Base-by-base conservation (phyloP, 2,329 filamentous ascomycete genomes). In the Chrysosporium queenslandicum region DNA sequence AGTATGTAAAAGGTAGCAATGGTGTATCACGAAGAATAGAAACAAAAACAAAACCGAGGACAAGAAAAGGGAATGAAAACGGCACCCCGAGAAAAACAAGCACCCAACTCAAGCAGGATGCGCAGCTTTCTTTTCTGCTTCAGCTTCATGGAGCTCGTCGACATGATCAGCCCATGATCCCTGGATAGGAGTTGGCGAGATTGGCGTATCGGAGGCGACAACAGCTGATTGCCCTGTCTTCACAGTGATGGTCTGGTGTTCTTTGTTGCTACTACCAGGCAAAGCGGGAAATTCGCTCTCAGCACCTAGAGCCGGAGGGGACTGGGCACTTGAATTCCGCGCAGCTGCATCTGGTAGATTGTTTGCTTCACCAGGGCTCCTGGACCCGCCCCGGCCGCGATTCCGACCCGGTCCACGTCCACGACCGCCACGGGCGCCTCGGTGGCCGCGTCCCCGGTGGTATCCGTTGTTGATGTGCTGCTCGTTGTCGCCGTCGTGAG, bases 271-370 rank as follows among this genome's bases (percentile, higher is more conserved):
- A 46, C 63, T 64, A 14, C 34, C 20, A 2, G 68, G 66, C 0
- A 70, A 59, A 36, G 67, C 61, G 8, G 67, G 68, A 50, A 70
- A 70, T 27, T 68, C 67, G n/a, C 53, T 56, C 47, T 69, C 66
- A 39, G 64, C 62, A 29, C 59, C 58, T 29, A 67, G 53, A 4
- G 57, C 59, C 2, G 61, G 63, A 5, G 58, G 54, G 47, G 60
- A 30, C 20, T 55, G 52, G 3, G 53, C 37, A 30, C 56, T 41
- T 20, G 58, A 59, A 8, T 54, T 42, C 12, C 58, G 58, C 9
- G 46, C 47, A 14, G 55, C 49, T 9, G 32, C 14, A 29, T 48
- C 39, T 27, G 55, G 36, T 14, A 58, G 32, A 6, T n/a, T 8
- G 20, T 18, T 20, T 1, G 20, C 27, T 12, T 57, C 60, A 29